Base-by-base conservation (phyloP, 495 filamentous ascomycete species). In the Neurospora discreta region DNA sequence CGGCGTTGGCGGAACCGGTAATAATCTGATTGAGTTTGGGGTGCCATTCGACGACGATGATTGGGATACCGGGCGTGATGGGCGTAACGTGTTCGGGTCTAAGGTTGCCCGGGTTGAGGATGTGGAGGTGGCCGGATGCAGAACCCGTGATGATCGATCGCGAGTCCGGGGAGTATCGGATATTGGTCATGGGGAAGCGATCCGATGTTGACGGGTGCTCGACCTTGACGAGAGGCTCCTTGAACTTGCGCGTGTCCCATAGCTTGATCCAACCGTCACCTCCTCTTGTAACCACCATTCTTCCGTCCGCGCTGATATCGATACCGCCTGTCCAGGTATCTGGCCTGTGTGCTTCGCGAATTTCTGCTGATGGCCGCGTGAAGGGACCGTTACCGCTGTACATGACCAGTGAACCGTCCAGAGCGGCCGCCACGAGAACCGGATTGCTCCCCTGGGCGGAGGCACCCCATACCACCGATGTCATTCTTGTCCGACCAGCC, bases 201-300 rank as follows among this genome's bases (percentile, higher is more conserved):
- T 87, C 87, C 4, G 93, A 94, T 38, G 91, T 97, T 4, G 95
- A 95, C 5, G 89, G 82, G 79, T 95, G 92, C 3, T 90, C 80
- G n/a, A 92, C 87, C 3, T 89, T 91, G 40, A 89, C 92, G 20
- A 99, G 85, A 7, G 95, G 93, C 33, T 89, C 83, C 79, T 95
- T 98, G 85, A 99, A 95, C 77, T 98, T 99, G 68, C 95, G 89
- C 5, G 91, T 98, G 81, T 99, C 95, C 95, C 95, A 99, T 8
- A 98, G 86, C 82, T 91, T 92, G 76, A 87, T 94, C 33, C 85
- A 60, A 80, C 97, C 89, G 81, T 98, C 94, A 39, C 94, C 94
- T 39, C 95, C 95, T 75, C 93, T 85, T 9, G 93, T 97, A 16
- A 97, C 89, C 0, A 98, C 89, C 78, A 96, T 89, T 46, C 95